Base-by-base conservation (phyloP, 805 yeast species). In the Saccharomycopsis lassenensis region DNA sequence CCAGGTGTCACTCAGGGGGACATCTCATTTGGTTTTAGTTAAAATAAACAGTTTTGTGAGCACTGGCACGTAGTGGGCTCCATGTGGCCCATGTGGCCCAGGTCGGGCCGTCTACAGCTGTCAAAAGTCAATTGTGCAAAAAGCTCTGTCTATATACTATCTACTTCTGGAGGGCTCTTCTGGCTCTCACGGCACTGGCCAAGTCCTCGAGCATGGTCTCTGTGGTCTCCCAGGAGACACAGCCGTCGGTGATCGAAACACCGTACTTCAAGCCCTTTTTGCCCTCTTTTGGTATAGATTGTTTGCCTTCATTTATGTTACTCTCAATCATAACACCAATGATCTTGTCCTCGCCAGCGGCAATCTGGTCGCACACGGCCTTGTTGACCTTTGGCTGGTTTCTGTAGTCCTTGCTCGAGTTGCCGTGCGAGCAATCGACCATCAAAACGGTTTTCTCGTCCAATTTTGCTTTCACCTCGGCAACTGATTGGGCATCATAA, bases 351-450 rank as follows among this genome's bases (percentile, higher is more conserved):
- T 78, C 81, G 48, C 98, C 98, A 4, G 61, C 66, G 11, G 72
- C 59, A 34, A 91, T 59, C 61, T 91, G 98, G 45, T 77, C 77
- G 44, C 85, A 81, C 40, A 91, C 74, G 29, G 63, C 70, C 18
- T 71, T 69, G 18, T 87, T 85, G 10, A 89, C 98, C 54, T 68
- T 73, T 31, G 97, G 96, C 65, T 89, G 98, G 61, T 89, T 89
- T 55, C 72, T 72, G 73, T 77, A 87, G 60, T 89, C 79, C 57
- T 89, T 89, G 55, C 69, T 75, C 24, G 95, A 84, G 67, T 89
- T 89, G 46, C 96, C 98, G 56, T 89, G 98, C 27, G 96, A 86
- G 59, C 96, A 91, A 61, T 89, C 98, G 46, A 89, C 75, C 97
- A 89, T 91, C 51, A 87, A 78, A 18, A 70, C 62, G 8, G 36